Evolutionary conservation across 164 flowering plant genomes (phyloP), one percentile per base, ranked within the genome.

Genomic region (Tetrastigma voinierianum): DNA sequence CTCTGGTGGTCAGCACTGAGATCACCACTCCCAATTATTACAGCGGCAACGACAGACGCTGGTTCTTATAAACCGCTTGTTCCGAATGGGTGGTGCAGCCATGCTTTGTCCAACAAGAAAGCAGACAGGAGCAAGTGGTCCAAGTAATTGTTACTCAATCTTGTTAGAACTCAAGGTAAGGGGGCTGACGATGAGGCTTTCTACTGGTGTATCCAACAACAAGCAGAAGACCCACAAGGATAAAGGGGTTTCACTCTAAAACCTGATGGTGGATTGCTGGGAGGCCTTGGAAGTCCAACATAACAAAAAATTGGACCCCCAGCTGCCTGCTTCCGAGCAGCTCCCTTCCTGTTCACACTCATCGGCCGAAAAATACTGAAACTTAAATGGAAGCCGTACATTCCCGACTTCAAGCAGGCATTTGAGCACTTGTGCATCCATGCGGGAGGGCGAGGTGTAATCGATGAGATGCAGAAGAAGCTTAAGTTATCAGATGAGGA

Each of bases 361-460:
- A 18, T 53, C 19, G 24, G 57, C 10, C 16, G 1, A 18, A 53
- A 53, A 18, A 16, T 53, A 2, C 18, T 53, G 10, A 53, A 53
- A 18, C 16, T 53, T 16, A 53, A 53, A 14, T 2, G 10, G 40
- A 57, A 57, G 44, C 60, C 60, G 8, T 57, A 57, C 44, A 57
- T 57, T n/a, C 60, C 60, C 2, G 60, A 57, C 24, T 57, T 57
- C 40, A 57, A 57, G 24, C 21, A 20, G 60, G 60, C 60, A 9
- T 57, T 57, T 23, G 60, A 25, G 60, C 60, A 57, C 24, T 57
- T 57, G 44, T 57, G 57, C 18, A 18, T 53, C 18, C 18, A 57
- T 56, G 75, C 75, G 0, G 79, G 68, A 8, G 72, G 79, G 79
- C 68, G 55, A 58, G 40, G 40, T 44, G 40, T 23, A 44, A 20